Base-by-base conservation (phyloP, 2,329 filamentous ascomycete genomes). In the Pseudogymnoascus sp. region DNA sequence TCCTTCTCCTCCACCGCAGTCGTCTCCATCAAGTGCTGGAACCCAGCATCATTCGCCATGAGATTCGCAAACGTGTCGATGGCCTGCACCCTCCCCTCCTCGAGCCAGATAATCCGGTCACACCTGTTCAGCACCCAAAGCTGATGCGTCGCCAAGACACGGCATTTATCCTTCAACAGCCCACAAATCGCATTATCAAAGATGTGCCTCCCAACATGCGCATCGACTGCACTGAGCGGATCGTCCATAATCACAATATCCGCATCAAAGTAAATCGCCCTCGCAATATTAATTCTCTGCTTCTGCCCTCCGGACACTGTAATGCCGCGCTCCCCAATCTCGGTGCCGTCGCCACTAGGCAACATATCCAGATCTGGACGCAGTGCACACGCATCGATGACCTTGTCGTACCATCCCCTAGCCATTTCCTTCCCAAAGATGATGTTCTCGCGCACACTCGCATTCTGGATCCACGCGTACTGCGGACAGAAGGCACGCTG, bases 391-490 rank as follows among this genome's bases (percentile, higher is more conserved):
- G 84, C 83, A 25, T 85, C 78, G 0, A 89, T 70, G 0, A 86
- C 83, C 58, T 79, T 75, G 14, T 79, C 76, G 68, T 89, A 89
- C 92, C 93, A 96, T 2, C 77, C 76, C 62, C 80, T 80, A 59
- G 96, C 80, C 75, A 88, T 83, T 0, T 85, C 82, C 67, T 91
- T 93, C 9, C 93, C 93, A 69, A 97, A 97, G 0, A 91, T 75
- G 62, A 99, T 96, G 69, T 99, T 99, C 34, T 96, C 85, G 64
- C 85, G 86, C 3, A 97, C 82, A 0, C 88, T 90, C 0, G 91
- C 81, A 69, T 97, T 97, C 71, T 97, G 93, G 57, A 99, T 96
- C 94, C 94, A 99, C 0, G 94, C 90, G 70, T 96, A 96, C 71
- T 99, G 93, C 0, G 93, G 93, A 66, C 94, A 97, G 69, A 96